Base-by-base conservation (phyloP, 768 basidiomycete genomes). In the Stropharia rugosoannulata region DNA sequence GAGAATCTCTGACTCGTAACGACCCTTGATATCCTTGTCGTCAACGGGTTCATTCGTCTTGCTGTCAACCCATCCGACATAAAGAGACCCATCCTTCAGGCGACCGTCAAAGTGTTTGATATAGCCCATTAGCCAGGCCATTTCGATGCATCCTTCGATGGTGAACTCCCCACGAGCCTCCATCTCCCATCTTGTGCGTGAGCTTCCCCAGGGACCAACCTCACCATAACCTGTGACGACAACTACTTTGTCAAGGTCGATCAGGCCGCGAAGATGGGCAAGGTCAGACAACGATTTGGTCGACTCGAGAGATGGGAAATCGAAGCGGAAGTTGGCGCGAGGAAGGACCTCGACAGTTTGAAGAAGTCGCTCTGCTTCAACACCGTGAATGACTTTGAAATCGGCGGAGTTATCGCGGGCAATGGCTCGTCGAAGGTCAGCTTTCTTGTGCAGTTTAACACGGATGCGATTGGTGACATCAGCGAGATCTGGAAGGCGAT, bases 171-270 rank as follows among this genome's bases (percentile, higher is more conserved):
- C 96, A 44, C 86, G 82, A 44, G 95, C 95, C 69, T 99, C 97
- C 95, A 99, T 98, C 76, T 99, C 97, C 97, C 97, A 99, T 56
- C 97, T 86, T 2, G 97, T 99, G 56, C 97, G 86, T 13, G 96
- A 90, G 67, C 93, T 95, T 61, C 97, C 97, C 95, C 96, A 99
- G 11, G 97, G 97, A 2, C 97, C 90, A 49, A 98, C 93, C 71
- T 99, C 97, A 32, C 90, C 96, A 70, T 93, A 98, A 58, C 97
- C 97, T 42, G 97, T 96, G 66, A 98, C 80, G 55, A 99, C 97
- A 57, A 94, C 77, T 56, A 98, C 95, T 74, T 96, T 95, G 60
- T 99, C 97, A 19, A 98, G 80, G 68, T 98, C 97, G 58, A 98
- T 83, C 57, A 98, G 76, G 32, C 95, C 95, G 32, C 83, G 92